Conservation (phyloP, 192 early-diverging fungal species). For the Coemansia sp. region DNA sequence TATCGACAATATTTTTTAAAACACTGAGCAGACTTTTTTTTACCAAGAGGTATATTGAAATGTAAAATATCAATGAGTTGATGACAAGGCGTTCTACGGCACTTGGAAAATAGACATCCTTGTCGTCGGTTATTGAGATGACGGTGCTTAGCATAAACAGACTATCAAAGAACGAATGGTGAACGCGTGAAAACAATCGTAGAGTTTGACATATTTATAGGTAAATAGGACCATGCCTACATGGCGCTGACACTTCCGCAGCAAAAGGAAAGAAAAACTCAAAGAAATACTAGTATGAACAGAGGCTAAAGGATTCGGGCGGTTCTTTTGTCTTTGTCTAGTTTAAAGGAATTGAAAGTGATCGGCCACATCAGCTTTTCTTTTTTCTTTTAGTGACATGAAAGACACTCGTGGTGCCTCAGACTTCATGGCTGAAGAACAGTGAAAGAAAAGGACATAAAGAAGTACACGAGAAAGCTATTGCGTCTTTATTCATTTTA, state of each 20-base stretch:
- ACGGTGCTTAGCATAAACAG: too few relatives aligned
- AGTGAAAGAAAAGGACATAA: not conserved
- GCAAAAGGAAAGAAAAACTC: not conserved
- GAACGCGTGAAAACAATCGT: too few relatives aligned
- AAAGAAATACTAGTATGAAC: slow-evolving; percentile 2
- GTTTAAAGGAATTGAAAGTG: not conserved
- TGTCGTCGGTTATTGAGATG: too few relatives aligned
- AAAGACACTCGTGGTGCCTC: slow-evolving; percentile 3
- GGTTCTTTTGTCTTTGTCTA: not conserved
- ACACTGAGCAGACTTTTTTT: too few relatives aligned
- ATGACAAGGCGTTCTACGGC: too few relatives aligned
- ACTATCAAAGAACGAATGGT: too few relatives aligned
- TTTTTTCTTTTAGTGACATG: not conserved
- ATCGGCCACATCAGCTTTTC: not conserved
- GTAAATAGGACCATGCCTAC: not conserved
- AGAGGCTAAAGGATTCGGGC: not conserved
- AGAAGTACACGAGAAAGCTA: not conserved
- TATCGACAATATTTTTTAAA: not conserved
- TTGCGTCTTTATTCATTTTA: slow-evolving; percentile 4
- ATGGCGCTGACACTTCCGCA: not conserved
- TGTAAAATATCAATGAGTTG: too few relatives aligned
- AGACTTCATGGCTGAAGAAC: not conserved
- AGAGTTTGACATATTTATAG: not conserved
- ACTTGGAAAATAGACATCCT: too few relatives aligned
- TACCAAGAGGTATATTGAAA: too few relatives aligned